Percentiles rank a stretch among this genome's conserved stretches.
Conservation (phyloP, 495 filamentous ascomycete species). For the Penicillium mononematosum region DNA sequence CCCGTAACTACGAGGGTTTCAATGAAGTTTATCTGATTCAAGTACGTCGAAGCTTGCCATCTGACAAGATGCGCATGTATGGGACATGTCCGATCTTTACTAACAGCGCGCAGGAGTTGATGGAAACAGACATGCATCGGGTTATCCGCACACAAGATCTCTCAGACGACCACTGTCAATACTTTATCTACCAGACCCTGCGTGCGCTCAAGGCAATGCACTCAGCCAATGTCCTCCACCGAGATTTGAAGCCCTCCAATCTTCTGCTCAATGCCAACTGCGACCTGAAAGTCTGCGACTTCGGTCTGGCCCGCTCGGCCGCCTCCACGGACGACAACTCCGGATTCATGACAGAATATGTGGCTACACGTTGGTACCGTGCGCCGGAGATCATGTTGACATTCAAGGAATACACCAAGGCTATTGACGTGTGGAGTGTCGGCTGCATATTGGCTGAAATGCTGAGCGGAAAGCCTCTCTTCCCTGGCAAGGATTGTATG, state of each 20-base stretch:
- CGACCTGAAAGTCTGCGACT: slow-evolving; percentile 98
- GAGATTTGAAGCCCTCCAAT: slow-evolving; percentile 97
- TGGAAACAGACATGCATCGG: slow-evolving; percentile 99
- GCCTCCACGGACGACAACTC: slow-evolving; percentile 97
- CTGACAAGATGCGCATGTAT: background rate
- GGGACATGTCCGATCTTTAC: background rate
- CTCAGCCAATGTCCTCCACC: slow-evolving; percentile 96
- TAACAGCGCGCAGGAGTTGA: slow-evolving; percentile 69
- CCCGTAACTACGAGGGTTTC: slow-evolving; percentile 91
- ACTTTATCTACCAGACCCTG: slow-evolving; percentile 99
- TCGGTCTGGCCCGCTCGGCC: slow-evolving; percentile 89
- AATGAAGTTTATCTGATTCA: slow-evolving; percentile 99
- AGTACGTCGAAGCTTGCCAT: slow-evolving; percentile 49
- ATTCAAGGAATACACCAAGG: slow-evolving; percentile 99
- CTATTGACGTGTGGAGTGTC: slow-evolving; percentile 99
- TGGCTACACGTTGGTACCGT: slow-evolving; percentile 98
- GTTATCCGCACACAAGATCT: slow-evolving; percentile 99
- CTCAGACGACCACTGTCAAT: slow-evolving; percentile 98
- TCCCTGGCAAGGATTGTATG: slow-evolving; percentile 98
- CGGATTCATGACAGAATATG: slow-evolving; percentile 99
- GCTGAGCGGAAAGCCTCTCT: slow-evolving; percentile 97
- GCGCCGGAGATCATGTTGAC: slow-evolving; percentile 99
- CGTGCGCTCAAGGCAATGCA: slow-evolving; percentile 99
- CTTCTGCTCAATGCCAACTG: slow-evolving; percentile 97
- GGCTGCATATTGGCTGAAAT: slow-evolving; percentile 99